Conservation (phyloP, 2,329 filamentous ascomycete species). For the Cytospora schulzeri region DNA sequence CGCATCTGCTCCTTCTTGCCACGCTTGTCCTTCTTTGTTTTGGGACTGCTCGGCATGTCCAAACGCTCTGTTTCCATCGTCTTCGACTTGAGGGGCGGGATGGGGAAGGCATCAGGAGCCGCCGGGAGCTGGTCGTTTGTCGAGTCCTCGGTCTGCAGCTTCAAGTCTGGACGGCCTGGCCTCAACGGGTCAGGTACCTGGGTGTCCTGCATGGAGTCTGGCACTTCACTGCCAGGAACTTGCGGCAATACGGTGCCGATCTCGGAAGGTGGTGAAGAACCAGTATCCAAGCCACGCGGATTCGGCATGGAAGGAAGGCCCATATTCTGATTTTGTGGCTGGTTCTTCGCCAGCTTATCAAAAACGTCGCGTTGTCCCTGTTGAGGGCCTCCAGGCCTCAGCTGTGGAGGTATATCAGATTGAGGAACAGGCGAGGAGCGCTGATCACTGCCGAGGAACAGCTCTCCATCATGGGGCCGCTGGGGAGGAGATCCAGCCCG, state of each 20-base stretch:
- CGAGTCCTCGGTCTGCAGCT: background rate
- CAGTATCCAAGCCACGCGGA: background rate
- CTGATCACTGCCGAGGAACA: background rate
- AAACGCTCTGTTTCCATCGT: background rate
- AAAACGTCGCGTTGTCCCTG: slow-evolving; percentile 1
- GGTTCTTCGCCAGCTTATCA: background rate
- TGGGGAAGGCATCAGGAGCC: background rate
- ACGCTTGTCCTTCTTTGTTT: slow-evolving; percentile 5
- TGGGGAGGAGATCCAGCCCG: background rate
- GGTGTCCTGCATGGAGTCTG: background rate
- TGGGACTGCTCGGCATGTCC: background rate
- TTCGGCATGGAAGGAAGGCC: slow-evolving; percentile 1
- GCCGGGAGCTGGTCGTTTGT: background rate
- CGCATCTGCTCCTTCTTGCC: background rate
- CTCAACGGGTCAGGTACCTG: background rate
- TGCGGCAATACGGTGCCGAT: no score
- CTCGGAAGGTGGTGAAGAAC: background rate
- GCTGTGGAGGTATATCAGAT: background rate
- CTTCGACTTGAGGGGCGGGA: background rate
- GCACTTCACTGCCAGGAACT: background rate
- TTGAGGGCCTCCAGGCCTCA: background rate
- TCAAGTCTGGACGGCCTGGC: slow-evolving; percentile 6
- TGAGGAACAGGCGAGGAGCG: background rate
- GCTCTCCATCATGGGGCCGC: background rate
- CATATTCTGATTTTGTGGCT: background rate